Base-by-base conservation (phyloP, 345 rosid genomes). In the Eucalyptus cloeziana region DNA sequence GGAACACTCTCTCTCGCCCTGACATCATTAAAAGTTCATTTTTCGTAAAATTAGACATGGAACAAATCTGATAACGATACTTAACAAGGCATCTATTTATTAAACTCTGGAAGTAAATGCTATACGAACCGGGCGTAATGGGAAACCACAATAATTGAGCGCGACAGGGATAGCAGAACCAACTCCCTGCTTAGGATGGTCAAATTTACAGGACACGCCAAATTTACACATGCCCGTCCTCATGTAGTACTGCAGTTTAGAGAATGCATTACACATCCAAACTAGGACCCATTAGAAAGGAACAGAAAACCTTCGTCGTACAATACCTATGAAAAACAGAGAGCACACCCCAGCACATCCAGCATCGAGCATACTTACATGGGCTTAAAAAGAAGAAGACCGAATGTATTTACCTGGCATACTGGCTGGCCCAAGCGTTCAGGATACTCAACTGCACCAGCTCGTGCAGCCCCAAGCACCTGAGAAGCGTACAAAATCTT, bases 201-300 rank as follows among this genome's bases (percentile, higher is more conserved):
- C 94, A 92, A 95, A 98, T 93, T 97, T 98, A 90, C 99, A 98
- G 79, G 99, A 96, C 89, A 96, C 94, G 88, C 99, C 99, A 88
- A 96, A 98, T 92, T 96, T 98, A 90, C 99, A 98, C n/a, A 95
- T 92, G 71, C 98, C 99, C 4, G 97, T 97, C 93, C 96, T 91
- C 98, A 96, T 92, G 88, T 92, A 98, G 91, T 96, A 95, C 99
- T 98, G 98, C 87, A 89, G 45, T 49, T 45, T n/a, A 22, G 58
- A 58, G 10, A 27, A 51, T 16, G 40, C 9, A 87, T 89, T 90
- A 96, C 99, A 99, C 95, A 96, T 76, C 85, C 85, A 40, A 76
- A 76, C 47, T 47, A 76, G 47, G 27, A 40, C 47, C 15, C 85
- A 14, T 76, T 40, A 76, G 85, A 76, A 44, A 76, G 85, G 85